phyloP scores from a whole-genome alignment of 2,329 filamentous ascomycete genomes.

The Graphiopsis chlorocephala region DNA sequence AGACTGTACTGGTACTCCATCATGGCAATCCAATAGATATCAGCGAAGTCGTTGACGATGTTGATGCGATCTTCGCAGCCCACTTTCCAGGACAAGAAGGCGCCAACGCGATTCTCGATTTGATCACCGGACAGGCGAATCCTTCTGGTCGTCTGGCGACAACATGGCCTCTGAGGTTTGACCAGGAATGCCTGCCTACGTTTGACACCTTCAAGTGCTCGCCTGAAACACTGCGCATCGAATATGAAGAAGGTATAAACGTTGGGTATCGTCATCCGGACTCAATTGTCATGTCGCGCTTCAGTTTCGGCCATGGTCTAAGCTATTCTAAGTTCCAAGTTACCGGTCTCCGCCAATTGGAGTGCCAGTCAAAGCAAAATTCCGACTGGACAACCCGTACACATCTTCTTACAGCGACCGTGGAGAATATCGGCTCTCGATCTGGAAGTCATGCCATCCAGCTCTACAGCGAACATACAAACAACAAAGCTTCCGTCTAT shows the following conservation, averaged over 20 bases:
- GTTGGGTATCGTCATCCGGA: conserved; percentile 62
- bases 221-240: not conserved
- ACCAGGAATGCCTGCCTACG: not conserved
- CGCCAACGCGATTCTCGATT: conserved; percentile 69
- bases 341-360: conserved; percentile 44
- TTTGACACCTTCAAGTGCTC: conserved; percentile 64
- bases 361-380: not conserved
- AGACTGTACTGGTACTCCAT: conserved; percentile 71
- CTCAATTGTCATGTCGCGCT: conserved; percentile 42
- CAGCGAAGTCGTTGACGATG: conserved; percentile 65
- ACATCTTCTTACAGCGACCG: not conserved
- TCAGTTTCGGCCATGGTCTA: conserved; percentile 74
- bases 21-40: conserved; percentile 71
- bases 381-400: not conserved
- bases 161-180: conserved; percentile 52
- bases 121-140: conserved; percentile 70
- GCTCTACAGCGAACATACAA: not conserved
- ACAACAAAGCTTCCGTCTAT: not conserved
- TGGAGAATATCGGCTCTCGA: not conserved
- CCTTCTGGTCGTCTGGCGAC: conserved; percentile 53
- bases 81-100: conserved; percentile 13
- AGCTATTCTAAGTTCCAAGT: conserved; percentile 73
- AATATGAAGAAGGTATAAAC: conserved; percentile 68
- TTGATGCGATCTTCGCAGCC: conserved; percentile 62
- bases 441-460: not conserved